Evolutionary conservation across 1,139 yeast genomes (phyloP), one percentile per base, ranked within the genome.

Genomic region (Debaryomyces robertsiae): DNA sequence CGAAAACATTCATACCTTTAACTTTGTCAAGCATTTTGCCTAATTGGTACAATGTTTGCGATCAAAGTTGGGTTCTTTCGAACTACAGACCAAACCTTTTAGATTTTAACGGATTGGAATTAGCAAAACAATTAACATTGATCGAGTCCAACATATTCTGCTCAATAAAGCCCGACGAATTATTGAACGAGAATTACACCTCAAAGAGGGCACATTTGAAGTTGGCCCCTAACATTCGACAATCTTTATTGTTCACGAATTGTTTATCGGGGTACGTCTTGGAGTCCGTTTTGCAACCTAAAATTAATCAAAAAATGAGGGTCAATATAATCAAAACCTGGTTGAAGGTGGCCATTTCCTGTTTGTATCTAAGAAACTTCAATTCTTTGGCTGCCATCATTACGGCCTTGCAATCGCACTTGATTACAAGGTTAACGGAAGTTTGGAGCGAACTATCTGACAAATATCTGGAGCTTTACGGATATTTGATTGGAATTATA

Each of bases 301-400:
- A 70, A 11, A 48, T 78, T 63, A 60, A 62, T 46, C 54, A 64
- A 44, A 72, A 78, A 65, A 67, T 73, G 54, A 69, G 91, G 47
- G 70, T 77, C 32, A 81, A 79, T 49, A 69, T 79, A 36, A 64
- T 90, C 29, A 84, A 84, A 58, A 79, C 82, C 15, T 91, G 98
- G 97, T 69, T 91, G 47, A 87, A 86, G 55, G 75, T 89, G 32
- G 93, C 95, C 0, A 77, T 86, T 43, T 84, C 91, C n/a, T 82
- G 95, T 54, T 71, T 84, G 40, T 85, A 86, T 52, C 69, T 89
- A 54, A 73, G 94, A 45, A 90, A 90, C 58, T 88, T 84, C 67
- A 91, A 91, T 60, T 82, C 95, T 0, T 68, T 89, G 43, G 93
- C 96, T n/a, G 87, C 96, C 0, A 86, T 91, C 39, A 79, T 90